phyloP scores from a whole-genome alignment of 2,329 filamentous ascomycete species.

The Thielaviopsis punctulata region DNA sequence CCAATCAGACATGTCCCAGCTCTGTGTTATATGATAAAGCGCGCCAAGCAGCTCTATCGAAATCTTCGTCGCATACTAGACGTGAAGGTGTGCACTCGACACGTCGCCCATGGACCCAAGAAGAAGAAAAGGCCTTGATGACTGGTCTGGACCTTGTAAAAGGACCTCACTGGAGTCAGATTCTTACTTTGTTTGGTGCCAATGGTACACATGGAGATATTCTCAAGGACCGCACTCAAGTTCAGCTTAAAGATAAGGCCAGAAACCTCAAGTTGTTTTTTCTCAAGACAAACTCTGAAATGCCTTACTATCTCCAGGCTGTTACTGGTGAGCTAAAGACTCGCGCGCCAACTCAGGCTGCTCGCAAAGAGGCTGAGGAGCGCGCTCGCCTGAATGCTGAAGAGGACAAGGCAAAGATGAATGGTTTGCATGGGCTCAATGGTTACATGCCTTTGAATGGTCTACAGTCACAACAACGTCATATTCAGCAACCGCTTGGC shows the following conservation, averaged over 20 bases:
- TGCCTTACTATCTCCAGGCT: constrained; percentile 71
- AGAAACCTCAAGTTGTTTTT: constrained; percentile 83
- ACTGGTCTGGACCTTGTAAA: constrained; percentile 75
- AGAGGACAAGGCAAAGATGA: constrained; percentile 41
- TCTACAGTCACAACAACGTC: constrained; percentile 12
- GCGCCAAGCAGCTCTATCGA: constrained; percentile 39
- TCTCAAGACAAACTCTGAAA: constrained; percentile 77
- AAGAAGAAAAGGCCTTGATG: constrained; percentile 83
- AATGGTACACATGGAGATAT: constrained; percentile 68
- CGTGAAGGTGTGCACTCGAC: constrained; percentile 42
- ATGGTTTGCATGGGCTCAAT: constrained; percentile 27
- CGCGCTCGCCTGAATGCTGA: constrained; percentile 38
- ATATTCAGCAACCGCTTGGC: constrained; percentile 15
- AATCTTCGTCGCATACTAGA: constrained; percentile 36
- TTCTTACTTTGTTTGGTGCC: constrained; percentile 65
- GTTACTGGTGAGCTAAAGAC: constrained; percentile 86
- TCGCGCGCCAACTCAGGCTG: constrained; percentile 57
- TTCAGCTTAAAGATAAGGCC: constrained; percentile 84
- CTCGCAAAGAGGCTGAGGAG: constrained; percentile 50
- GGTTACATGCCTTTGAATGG: constrained; percentile 12
- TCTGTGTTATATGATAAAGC: constrained; percentile 40
- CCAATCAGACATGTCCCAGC: constrained; percentile 38
- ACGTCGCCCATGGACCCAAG: constrained; percentile 69
- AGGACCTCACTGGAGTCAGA: constrained; percentile 86
- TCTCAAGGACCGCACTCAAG: constrained; percentile 74